These are phyloP conservation scores for Aspergillus cavernicola DNA, from an alignment of 495 filamentous ascomycete species.

Conservation along the genomic window DNA sequence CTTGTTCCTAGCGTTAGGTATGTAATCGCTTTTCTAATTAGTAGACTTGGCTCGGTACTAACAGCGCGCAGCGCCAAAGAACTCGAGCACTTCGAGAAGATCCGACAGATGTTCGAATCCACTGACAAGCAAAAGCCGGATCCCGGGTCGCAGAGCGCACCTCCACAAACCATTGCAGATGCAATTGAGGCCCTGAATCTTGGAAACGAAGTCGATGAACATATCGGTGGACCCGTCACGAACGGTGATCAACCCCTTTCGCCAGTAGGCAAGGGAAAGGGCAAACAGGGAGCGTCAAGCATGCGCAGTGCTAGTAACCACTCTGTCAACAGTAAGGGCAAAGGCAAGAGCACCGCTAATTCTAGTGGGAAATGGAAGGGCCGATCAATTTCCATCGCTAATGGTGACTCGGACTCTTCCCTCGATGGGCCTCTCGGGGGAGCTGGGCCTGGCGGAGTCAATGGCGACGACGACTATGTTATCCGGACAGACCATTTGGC, in stretches of 20 bases:
- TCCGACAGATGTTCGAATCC: conserved; percentile 76
- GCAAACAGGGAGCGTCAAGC: conserved; percentile 28
- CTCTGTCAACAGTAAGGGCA: conserved; percentile 35
- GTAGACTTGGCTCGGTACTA: conserved; percentile 11
- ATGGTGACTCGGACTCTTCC: conserved; percentile 38
- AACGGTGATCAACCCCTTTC: conserved; percentile 29
- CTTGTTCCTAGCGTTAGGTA: conserved; percentile 85
- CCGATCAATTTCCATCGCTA: conserved; percentile 25
- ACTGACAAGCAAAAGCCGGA: conserved; percentile 40
- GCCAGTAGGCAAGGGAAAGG: conserved; percentile 21
- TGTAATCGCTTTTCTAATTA: conserved; percentile 15
- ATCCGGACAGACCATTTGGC: conserved; percentile 41
- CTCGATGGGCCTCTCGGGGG: conserved; percentile 31
- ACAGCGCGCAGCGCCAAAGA: conserved; percentile 68
- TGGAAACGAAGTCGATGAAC: conserved; percentile 17
- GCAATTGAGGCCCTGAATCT: conserved; percentile 36
- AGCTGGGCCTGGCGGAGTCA: conserved; percentile 31
- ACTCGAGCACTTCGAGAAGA: conserved; percentile 83
- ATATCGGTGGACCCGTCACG: conserved; percentile 21
- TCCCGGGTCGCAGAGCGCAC: conserved; percentile 23
- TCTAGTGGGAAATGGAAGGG: conserved; percentile 52
- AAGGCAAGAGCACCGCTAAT: conserved; percentile 27
- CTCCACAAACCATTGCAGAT: conserved; percentile 36
- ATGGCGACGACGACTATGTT: conserved; percentile 49
- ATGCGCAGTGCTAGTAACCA: conserved; percentile 29